These are phyloP conservation scores for Geosmithia putterillii DNA, from an alignment of 2,329 filamentous ascomycete genomes.

Conservation along the genomic window DNA sequence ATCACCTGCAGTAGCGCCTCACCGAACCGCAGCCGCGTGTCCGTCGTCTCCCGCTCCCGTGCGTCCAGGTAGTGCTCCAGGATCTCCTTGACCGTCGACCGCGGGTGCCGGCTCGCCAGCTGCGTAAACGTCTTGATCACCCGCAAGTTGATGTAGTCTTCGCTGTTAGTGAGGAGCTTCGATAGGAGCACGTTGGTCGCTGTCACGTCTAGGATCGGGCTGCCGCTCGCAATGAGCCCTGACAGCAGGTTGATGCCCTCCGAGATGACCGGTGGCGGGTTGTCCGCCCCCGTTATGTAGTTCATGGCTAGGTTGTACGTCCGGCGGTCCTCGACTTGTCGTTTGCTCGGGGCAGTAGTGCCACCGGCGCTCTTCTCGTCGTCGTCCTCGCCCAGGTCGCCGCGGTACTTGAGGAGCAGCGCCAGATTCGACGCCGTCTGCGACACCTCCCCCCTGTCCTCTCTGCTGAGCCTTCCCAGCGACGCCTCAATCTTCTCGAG, in stretches of 20 bases:
- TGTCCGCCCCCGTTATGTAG: conserved; percentile 49
- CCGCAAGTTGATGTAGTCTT: conserved; percentile 62
- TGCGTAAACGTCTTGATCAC: conserved; percentile 53
- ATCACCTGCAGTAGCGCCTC: conserved; percentile 54
- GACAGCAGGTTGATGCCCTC: conserved; percentile 52
- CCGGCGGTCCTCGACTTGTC: conserved; percentile 46
- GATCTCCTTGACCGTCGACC: conserved; percentile 48
- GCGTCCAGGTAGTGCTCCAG: conserved; percentile 57
- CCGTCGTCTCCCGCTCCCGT: conserved; percentile 43
- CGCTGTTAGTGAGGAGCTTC: conserved; percentile 49
- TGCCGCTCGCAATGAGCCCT: conserved; percentile 38
- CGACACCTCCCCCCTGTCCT: conserved; percentile 27
- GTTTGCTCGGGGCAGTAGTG: conserved; percentile 25
- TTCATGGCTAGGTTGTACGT: conserved; percentile 50
- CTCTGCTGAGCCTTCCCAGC: conserved; percentile 27
- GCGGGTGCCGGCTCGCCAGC: conserved; percentile 48
- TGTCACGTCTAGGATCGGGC: conserved; percentile 53
- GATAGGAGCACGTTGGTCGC: conserved; percentile 51
- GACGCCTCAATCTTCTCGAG: conserved; percentile 34
- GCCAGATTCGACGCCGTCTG: conserved; percentile 43
- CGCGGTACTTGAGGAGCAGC: conserved; percentile 42
- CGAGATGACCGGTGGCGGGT: conserved; percentile 52
- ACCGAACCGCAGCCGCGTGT: conserved; percentile 55
- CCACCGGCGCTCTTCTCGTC: conserved; percentile 10
- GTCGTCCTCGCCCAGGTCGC: conserved; percentile 34